Evolutionary conservation across 495 filamentous ascomycete genomes (phyloP), one percentile per base, ranked within the genome.

Genomic region (Neurospora sublineolata): DNA sequence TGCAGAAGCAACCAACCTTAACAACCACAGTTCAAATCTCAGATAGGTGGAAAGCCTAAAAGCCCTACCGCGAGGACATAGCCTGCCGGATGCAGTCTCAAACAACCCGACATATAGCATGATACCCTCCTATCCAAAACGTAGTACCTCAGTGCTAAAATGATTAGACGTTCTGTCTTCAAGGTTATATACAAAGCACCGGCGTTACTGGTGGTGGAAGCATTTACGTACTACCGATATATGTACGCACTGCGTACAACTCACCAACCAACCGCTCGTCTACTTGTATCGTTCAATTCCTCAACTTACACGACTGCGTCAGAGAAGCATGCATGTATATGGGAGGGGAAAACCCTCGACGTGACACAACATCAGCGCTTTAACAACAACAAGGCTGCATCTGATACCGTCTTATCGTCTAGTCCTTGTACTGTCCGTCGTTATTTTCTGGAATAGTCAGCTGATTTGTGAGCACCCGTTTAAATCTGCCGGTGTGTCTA

Each of bases 221-320:
- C 8, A 44, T 44, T 9, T 44, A 44, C 18, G 3, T 10, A n/a
- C 7, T n/a, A n/a, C n/a, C 41, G 9, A 20, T 11, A 44, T 44
- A 71, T 60, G 69, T 71, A 73, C 58, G 68, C 68, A 52, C 14
- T 12, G 27, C 37, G 33, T 68, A 39, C 42, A 67, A 39, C 67
- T 40, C 71, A 41, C 42, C 11, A 70, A 60, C 41, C 41, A 39
- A 40, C 68, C n/a, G 10, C 14, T 14, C 12, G 12, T 40, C 37
- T 33, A 41, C 14, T 41, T 69, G 20, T 41, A 1, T 14, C 40
- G 10, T 42, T n/a, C 67, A 39, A 40, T 38, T 20, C 37, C 39
- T 8, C 60, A 38, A 27, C 18, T 9, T 42, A 42, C 41, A 41
- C 39, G 14, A 41, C 39, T 41, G 39, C 39, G 14, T 41, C 14